These are phyloP conservation scores for Ascosphaera acerosa DNA, from an alignment of 2,329 filamentous ascomycete species.

Conservation along the genomic window DNA sequence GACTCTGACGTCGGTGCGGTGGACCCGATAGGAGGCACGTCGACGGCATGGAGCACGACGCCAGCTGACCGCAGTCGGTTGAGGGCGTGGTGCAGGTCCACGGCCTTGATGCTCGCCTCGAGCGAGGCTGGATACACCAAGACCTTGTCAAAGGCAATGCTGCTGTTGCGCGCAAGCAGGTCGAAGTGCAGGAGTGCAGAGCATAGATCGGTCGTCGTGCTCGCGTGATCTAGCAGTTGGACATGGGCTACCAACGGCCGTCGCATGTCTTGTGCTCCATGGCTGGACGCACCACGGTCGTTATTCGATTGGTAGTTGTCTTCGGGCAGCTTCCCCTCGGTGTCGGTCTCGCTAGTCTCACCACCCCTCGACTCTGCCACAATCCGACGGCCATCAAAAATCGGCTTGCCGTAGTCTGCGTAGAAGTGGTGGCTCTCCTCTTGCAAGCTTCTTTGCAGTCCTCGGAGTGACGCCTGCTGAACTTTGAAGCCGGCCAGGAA, in stretches of 20 bases:
- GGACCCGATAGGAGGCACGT: slow-evolving; percentile 10
- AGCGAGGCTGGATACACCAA: slow-evolving; percentile 23
- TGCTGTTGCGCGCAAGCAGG: slow-evolving; percentile 13
- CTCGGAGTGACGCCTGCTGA: slow-evolving; percentile 62
- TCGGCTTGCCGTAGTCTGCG: slow-evolving; percentile 6
- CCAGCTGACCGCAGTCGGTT: slow-evolving; percentile 16
- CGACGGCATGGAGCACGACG: slow-evolving; percentile 18
- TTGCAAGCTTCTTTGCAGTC: slow-evolving; percentile 46
- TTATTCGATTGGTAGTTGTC: neutral
- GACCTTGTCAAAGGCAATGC: slow-evolving; percentile 16
- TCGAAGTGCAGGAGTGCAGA: slow-evolving; percentile 21
- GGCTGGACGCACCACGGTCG: slow-evolving; percentile 4
- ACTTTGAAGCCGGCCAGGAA: slow-evolving; percentile 73
- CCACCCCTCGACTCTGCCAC: slow-evolving; percentile 2
- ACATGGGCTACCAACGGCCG: no score
- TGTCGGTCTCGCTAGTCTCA: neutral
- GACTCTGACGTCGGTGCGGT: slow-evolving; percentile 4
- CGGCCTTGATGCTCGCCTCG: slow-evolving; percentile 12
- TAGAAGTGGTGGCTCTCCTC: slow-evolving; percentile 10
- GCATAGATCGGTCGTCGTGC: slow-evolving; percentile 21
- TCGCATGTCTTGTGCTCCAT: slow-evolving; percentile 12
- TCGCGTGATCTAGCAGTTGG: slow-evolving; percentile 18
- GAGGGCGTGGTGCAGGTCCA: slow-evolving; percentile 12
- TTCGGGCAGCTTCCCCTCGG: neutral
- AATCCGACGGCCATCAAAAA: slow-evolving; percentile 2